Percentiles rank a stretch among this genome's conserved stretches.
phyloP scores from a whole-genome alignment of 2,329 filamentous ascomycete species.

The Cladosporium sp. region DNA sequence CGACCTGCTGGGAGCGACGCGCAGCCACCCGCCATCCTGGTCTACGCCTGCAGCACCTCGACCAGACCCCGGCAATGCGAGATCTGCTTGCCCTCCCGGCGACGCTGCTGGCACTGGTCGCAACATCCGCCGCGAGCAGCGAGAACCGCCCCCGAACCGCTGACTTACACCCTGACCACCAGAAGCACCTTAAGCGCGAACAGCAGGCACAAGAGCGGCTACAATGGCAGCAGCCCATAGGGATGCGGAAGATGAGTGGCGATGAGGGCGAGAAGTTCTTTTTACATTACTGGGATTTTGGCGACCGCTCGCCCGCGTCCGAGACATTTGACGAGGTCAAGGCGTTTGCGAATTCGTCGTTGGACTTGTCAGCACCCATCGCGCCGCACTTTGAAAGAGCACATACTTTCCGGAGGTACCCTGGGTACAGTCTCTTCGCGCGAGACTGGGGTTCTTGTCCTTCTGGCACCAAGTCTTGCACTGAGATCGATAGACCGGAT shows the following conservation, averaged over 20 bases:
- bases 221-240: slow-evolving; percentile 47
- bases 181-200: slow-evolving; percentile 37
- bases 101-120: slow-evolving; percentile 20
- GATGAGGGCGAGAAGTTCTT: slow-evolving; percentile 70
- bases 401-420: slow-evolving; percentile 9
- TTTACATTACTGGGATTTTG: slow-evolving; percentile 56
- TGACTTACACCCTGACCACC: slow-evolving; percentile 45
- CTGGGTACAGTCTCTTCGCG: slow-evolving; percentile 35
- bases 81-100: slow-evolving; percentile 23
- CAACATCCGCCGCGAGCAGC: slow-evolving; percentile 15
- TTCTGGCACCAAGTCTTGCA: slow-evolving; percentile 58
- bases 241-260: slow-evolving; percentile 64
- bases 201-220: slow-evolving; percentile 36
- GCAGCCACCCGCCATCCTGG: slow-evolving; percentile 7
- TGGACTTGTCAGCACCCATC: slow-evolving; percentile 8
- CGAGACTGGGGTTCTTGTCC: slow-evolving; percentile 60
- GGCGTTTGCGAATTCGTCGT: slow-evolving; percentile 1
- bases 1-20: background rate
- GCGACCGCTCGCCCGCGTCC: slow-evolving; percentile 14
- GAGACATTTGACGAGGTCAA: background rate
- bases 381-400: slow-evolving; percentile 6
- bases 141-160: slow-evolving; percentile 39
- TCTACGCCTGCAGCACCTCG: slow-evolving; percentile 2
- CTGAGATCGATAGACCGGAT: slow-evolving; percentile 57
- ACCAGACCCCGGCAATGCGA: slow-evolving; percentile 16